Evolutionary conservation across 805 yeast genomes (phyloP).

Genomic region (Wickerhamiella lipophila): DNA sequence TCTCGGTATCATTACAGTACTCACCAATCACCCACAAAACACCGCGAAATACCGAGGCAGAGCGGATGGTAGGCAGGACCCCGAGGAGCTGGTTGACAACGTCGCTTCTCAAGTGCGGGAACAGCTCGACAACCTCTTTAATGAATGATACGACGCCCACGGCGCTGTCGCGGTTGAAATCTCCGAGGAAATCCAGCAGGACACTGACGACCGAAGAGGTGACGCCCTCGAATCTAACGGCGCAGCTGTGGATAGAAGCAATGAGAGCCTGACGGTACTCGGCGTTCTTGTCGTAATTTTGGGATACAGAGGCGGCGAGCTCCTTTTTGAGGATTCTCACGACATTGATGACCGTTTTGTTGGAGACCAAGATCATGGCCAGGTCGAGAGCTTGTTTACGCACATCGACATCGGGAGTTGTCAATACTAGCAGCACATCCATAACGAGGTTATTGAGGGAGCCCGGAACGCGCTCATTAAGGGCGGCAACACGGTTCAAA

Average conservation of each 20-base stretch:
- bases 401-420: slow-evolving; percentile 85
- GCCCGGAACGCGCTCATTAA: slow-evolving; percentile 66
- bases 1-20: slow-evolving; percentile 56
- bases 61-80: slow-evolving; percentile 53
- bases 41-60: slow-evolving; percentile 86
- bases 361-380: slow-evolving; percentile 64
- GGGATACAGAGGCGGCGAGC: slow-evolving; percentile 55
- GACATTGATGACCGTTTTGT: slow-evolving; percentile 88
- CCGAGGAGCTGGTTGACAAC: slow-evolving; percentile 51
- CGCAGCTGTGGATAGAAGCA: slow-evolving; percentile 77
- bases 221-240: slow-evolving; percentile 77
- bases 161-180: slow-evolving; percentile 73
- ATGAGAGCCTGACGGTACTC: slow-evolving; percentile 85
- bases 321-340: slow-evolving; percentile 87
- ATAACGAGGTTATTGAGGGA: slow-evolving; percentile 68
- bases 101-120: slow-evolving; percentile 59
- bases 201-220: slow-evolving; percentile 85
- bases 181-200: slow-evolving; percentile 69
- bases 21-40: slow-evolving; percentile 96
- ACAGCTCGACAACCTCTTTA: slow-evolving; percentile 87
- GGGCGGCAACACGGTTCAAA: slow-evolving; percentile 67
- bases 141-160: slow-evolving; percentile 82
- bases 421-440: slow-evolving; percentile 73
- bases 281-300: slow-evolving; percentile 55
- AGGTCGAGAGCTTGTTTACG: slow-evolving; percentile 78